These are phyloP conservation scores for Ormosia emarginata DNA, from an alignment of 306 rosid species.

Conservation along the genomic window DNA sequence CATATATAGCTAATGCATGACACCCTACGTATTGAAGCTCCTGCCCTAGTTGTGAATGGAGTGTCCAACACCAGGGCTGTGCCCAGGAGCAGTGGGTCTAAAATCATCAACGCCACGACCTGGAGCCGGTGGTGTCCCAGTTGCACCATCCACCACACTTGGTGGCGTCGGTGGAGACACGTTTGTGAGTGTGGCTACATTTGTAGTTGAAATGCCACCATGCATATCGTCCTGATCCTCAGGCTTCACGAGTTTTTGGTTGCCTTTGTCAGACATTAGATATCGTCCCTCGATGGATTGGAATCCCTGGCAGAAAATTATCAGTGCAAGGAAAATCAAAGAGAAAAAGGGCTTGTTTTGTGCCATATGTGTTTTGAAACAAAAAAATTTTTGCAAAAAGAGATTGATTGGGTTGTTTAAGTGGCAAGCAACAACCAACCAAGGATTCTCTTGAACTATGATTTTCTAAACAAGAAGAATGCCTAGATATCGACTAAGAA, in stretches of 20 bases:
- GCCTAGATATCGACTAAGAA: not conserved
- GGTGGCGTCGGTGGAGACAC: not conserved
- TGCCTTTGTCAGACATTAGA: not conserved
- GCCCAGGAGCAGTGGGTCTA: constrained; percentile 42
- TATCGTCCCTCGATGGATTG: not conserved
- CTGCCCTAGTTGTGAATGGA: constrained; percentile 22
- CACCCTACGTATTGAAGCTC: not conserved
- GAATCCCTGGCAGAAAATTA: not conserved
- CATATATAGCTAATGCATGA: too few relatives aligned
- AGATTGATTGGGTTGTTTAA: not conserved
- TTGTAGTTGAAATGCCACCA: not conserved
- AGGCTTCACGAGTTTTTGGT: not conserved
- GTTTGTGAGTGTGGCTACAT: not conserved
- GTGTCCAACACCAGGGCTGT: constrained; percentile 63
- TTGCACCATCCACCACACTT: not conserved
- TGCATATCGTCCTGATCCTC: not conserved
- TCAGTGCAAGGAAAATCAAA: not conserved
- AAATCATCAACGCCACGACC: constrained; percentile 2
- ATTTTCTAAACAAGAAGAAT: not conserved
- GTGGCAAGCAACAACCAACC: not conserved
- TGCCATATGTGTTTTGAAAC: not conserved
- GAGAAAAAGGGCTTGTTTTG: not conserved
- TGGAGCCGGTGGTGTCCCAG: not conserved
- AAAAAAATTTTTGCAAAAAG: not conserved
- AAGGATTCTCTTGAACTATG: not conserved